phyloP scores from a whole-genome alignment of 1,284 basidiomycete genomes.

The Abortiporus biennis region DNA sequence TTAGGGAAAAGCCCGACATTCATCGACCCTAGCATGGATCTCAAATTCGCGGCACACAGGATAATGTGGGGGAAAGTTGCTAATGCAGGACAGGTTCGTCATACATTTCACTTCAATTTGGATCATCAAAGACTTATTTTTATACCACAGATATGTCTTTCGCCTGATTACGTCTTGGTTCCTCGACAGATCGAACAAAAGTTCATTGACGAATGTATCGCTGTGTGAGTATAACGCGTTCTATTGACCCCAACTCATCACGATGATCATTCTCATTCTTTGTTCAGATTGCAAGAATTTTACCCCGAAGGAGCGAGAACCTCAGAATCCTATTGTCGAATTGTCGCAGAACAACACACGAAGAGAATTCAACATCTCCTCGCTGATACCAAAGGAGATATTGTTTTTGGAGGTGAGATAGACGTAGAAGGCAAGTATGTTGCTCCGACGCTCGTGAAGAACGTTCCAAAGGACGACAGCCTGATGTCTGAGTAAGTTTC shows the following conservation, averaged over 20 bases:
- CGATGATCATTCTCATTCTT: background rate
- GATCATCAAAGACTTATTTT: background rate
- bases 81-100: constrained; percentile 60
- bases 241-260: background rate
- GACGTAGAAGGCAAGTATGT: constrained; percentile 53
- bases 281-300: no score
- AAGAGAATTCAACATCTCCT: constrained; percentile 59
- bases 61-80: constrained; percentile 79
- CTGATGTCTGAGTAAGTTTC: constrained; percentile 63
- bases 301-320: constrained; percentile 43
- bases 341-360: constrained; percentile 51
- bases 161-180: constrained; percentile 83
- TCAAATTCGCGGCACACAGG: constrained; percentile 55
- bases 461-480: constrained; percentile 32
- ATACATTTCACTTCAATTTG: background rate
- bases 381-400: constrained; percentile 47
- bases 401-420: constrained; percentile 59
- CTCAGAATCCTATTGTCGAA: constrained; percentile 38
- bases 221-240: constrained; percentile 35
- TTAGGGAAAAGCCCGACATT: constrained; percentile 82
- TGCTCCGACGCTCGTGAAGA: constrained; percentile 56
- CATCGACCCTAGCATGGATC: constrained; percentile 63
- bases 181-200: constrained; percentile 56
- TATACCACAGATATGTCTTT: constrained; percentile 37
- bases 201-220: constrained; percentile 57